Base-by-base conservation (phyloP, 163 green algal genomes). In the Volvox carteri region DNA sequence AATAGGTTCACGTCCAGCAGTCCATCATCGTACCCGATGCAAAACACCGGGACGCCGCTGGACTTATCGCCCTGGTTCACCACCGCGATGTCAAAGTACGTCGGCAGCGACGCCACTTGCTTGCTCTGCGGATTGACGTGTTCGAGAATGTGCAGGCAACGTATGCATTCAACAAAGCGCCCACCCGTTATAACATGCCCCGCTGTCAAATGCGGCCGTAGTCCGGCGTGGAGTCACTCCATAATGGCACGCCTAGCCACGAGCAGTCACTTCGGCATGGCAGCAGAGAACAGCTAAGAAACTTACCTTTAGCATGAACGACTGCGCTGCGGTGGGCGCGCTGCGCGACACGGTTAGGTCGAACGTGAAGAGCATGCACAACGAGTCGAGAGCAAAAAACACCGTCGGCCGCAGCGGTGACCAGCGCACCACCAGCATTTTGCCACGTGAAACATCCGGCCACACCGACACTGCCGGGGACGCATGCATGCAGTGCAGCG, bases 341-440 rank as follows among this genome's bases (percentile, higher is more conserved):
- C 42, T 83, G 28, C 79, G 74, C 30, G 65, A 83, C 30, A 79
- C 52, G 11, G 75, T 75, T 7, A 94, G 77, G 86, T 94, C 91
- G 41, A 93, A 94, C 58, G 54, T 88, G 89, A 88, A 90, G 56
- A 94, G 23, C 44, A 42, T 93, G 91, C 86, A 89, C 14, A 90
- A 58, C 4, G 54, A 77, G 60, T 94, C 88, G 23, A 95, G 91
- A 50, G 86, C 92, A 18, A 92, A 84, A 77, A 94, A 94, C 54
- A 91, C 56, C 18, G 76, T 72, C 0, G 92, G 90, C 37, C 89
- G 86, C 52, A 75, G 33, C 0, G 92, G 90, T 50, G 88, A 83
- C 92, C 92, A 94, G 52, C 85, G 73, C 41, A 92, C 65, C 37
- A 77, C 87, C 56, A 88, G 42, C 12, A 95, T 78, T 35, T 84